Base-by-base conservation (phyloP, 192 early-diverging fungal species). In the Geosiphon pyriformis region DNA sequence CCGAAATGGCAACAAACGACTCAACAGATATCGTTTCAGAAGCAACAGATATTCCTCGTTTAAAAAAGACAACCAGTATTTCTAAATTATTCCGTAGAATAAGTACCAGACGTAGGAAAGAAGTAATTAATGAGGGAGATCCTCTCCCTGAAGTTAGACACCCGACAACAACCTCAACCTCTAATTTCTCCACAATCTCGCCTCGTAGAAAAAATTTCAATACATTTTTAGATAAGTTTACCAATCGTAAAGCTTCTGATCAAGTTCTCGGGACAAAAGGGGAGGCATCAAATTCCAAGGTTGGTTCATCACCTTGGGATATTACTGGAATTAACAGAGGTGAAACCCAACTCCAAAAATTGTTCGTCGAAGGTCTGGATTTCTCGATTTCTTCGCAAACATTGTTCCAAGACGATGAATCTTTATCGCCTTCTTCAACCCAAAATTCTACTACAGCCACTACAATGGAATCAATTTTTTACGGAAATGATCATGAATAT, bases 51-150 rank as follows among this genome's bases (percentile, higher is more conserved):
- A 6, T 20, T 4, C 26, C 23, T 31, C 29, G 32, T 31, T 26
- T 57, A 30, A 57, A 57, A 57, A 57, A 57, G 20, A 31, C 55
- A 33, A 30, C 20, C 20, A 57, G 30, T 30, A 32, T 57, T n/a
- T n/a, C 55, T 7, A 57, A 33, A 31, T 8, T 57, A 57, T 57
- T 57, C 32, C 55, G 55, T 57, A 57, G 55, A 57, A n/a, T 57
- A 31, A 57, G 55, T 53, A 26, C 22, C 17, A 53, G 18, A 18
- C 22, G 51, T 26, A 53, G 15, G 27, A 53, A 20, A 15, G 51
- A 53, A 57, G 23, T 57, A 17, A 26, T 57, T 30, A n/a, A 57
- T 3, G 55, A 57, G n/a, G 4, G 29, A 23, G 22, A n/a, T n/a
- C 18, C 51, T 6, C 23, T n/a, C 18, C 23, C 1, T 55, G 17